Conservation (phyloP, 768 basidiomycete species). For the Lactifluus pinguis region DNA sequence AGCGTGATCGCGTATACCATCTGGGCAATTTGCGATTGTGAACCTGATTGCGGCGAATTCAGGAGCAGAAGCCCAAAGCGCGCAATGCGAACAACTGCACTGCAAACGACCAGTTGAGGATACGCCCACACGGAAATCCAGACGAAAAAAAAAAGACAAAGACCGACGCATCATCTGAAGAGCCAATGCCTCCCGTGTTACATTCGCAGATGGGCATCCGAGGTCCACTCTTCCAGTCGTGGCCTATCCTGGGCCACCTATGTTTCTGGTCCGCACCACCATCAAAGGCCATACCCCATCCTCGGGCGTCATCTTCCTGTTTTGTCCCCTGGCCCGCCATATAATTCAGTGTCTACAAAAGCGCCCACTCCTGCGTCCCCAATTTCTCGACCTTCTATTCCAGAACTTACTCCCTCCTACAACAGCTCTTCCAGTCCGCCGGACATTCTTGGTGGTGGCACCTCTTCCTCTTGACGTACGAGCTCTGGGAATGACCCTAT, state of each 20-base stretch:
- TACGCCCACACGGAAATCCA: constrained; percentile 22
- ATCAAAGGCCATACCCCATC: constrained; percentile 43
- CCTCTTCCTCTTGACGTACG: constrained; percentile 14
- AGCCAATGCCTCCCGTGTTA: background rate
- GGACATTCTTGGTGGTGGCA: constrained; percentile 17
- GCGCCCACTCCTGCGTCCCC: constrained; percentile 9
- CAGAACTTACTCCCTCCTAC: constrained; percentile 19
- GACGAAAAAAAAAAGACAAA: constrained; percentile 24
- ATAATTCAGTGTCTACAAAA: constrained; percentile 24
- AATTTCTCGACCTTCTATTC: constrained; percentile 11
- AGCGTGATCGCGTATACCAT: constrained; percentile 65
- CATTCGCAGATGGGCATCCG: constrained; percentile 15
- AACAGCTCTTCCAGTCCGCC: constrained; percentile 17
- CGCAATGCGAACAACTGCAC: constrained; percentile 4
- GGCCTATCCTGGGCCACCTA: constrained; percentile 24
- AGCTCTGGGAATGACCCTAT: constrained; percentile 16
- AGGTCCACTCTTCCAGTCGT: constrained; percentile 19
- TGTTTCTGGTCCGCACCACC: constrained; percentile 39
- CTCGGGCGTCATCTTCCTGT: constrained; percentile 63
- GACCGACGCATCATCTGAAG: constrained; percentile 12
- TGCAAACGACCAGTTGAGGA: constrained; percentile 18
- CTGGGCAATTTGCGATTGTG: constrained; percentile 82
- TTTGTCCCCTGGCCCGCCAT: constrained; percentile 44
- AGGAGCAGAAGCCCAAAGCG: constrained; percentile 24
- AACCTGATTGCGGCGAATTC: constrained; percentile 64